These are phyloP conservation scores for Acacia acuminata DNA, from an alignment of 306 rosid species.

Conservation along the genomic window DNA sequence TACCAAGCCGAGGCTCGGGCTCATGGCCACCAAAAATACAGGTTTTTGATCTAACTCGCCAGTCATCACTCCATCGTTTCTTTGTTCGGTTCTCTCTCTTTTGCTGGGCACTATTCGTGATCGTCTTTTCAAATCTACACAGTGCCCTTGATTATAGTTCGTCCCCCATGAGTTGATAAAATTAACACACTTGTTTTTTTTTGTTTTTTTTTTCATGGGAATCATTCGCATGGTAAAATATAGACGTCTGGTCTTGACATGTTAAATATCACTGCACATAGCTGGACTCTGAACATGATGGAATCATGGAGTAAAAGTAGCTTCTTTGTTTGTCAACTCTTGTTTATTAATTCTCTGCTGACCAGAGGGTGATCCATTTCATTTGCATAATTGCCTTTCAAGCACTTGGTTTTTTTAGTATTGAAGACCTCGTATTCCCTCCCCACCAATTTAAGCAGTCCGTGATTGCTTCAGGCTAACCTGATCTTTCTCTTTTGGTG, in stretches of 20 bases:
- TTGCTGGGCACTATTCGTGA: background rate
- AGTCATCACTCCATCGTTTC: background rate
- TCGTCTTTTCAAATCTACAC: background rate
- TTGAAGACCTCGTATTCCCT: background rate
- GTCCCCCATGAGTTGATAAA: background rate
- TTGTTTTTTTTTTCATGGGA: background rate
- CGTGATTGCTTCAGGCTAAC: background rate
- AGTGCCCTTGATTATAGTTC: background rate
- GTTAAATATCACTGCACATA: background rate
- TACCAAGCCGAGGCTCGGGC: conserved; percentile 87
- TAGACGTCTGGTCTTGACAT: background rate
- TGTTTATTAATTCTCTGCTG: background rate
- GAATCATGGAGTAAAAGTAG: background rate
- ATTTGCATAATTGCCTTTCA: conserved; percentile 9
- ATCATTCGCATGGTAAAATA: background rate
- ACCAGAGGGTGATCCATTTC: background rate
- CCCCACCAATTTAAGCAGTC: background rate
- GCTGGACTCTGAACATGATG: background rate
- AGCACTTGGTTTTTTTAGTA: background rate
- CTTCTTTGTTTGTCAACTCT: background rate
- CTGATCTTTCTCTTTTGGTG: background rate
- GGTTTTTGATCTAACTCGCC: conserved; percentile 34
- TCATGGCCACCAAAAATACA: conserved; percentile 68
- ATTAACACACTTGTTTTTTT: background rate
- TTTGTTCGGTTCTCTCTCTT: background rate